Percentiles rank a stretch among this genome's conserved stretches.
These are phyloP conservation scores for Macrophomina pseudophaseolina DNA, from an alignment of 2,329 filamentous ascomycete species.

Conservation along the genomic window DNA sequence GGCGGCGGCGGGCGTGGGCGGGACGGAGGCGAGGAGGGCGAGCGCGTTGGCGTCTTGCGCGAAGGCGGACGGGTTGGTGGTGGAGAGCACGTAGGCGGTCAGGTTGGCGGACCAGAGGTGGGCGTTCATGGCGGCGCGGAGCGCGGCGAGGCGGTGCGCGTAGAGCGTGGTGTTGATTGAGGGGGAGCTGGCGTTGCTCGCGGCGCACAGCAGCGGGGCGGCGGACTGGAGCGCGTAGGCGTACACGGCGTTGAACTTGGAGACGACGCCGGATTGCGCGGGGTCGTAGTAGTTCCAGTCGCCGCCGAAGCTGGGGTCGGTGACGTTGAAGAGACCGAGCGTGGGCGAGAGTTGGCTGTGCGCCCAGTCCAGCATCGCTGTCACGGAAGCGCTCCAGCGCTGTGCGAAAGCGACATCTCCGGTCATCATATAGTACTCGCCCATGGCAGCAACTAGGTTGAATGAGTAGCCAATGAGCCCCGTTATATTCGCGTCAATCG, in stretches of 20 bases:
- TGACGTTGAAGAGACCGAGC: constrained; percentile 35
- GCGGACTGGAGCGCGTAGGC: constrained; percentile 40
- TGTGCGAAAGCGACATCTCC: constrained; percentile 36
- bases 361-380: constrained; percentile 45
- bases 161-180: constrained; percentile 30
- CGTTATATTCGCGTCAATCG: constrained; percentile 35
- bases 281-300: constrained; percentile 47
- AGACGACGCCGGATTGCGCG: constrained; percentile 35
- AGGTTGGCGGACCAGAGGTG: constrained; percentile 35
- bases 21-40: constrained; percentile 40
- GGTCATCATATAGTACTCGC: constrained; percentile 37
- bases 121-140: constrained; percentile 30
- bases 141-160: constrained; percentile 32
- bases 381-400: constrained; percentile 36
- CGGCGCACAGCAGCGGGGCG: constrained; percentile 31
- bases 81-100: constrained; percentile 36
- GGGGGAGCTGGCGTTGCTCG: constrained; percentile 27
- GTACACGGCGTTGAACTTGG: constrained; percentile 43
- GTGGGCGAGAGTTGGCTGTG: constrained; percentile 35
- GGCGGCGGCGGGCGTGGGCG: constrained; percentile 26
- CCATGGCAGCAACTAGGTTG: constrained; percentile 38
- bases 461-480: constrained; percentile 45
- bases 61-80: constrained; percentile 30
- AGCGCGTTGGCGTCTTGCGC: constrained; percentile 41
- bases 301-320: constrained; percentile 36